phyloP scores from a whole-genome alignment of 768 basidiomycete genomes.

The Mrakia blollopis region DNA sequence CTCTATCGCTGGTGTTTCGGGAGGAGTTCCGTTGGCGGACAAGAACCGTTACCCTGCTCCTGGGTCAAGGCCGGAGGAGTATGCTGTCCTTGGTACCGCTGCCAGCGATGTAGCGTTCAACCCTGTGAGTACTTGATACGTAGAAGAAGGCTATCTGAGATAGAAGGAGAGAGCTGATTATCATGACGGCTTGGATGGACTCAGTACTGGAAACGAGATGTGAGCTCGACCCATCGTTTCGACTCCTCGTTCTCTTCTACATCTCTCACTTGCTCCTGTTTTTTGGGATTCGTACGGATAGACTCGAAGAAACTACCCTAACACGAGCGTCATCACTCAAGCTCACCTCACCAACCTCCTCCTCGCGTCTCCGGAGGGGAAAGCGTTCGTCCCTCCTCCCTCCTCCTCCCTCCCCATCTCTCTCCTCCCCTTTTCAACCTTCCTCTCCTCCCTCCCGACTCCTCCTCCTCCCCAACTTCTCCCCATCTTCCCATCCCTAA shows the following conservation, averaged over 20 bases:
- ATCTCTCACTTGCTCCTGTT: neutral
- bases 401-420: neutral
- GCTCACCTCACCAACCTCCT: conserved; percentile 71
- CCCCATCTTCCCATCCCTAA: neutral
- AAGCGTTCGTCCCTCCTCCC: conserved; percentile 55
- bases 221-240: conserved; percentile 42
- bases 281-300: conserved; percentile 29
- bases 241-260: neutral
- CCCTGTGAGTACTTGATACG: conserved; percentile 3
- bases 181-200: neutral
- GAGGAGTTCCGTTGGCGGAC: conserved; percentile 71
- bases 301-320: conserved; percentile 77
- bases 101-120: conserved; percentile 51
- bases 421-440: neutral
- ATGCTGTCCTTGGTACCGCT: conserved; percentile 81
- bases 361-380: conserved; percentile 64
- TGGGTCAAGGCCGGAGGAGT: conserved; percentile 78
- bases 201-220: conserved; percentile 89
- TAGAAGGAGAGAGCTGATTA: neutral
- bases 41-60: conserved; percentile 78
- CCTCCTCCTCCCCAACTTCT: neutral
- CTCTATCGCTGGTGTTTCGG: conserved; percentile 69
- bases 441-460: neutral
- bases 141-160: neutral
- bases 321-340: conserved; percentile 82